phyloP scores from a whole-genome alignment of 2,329 filamentous ascomycete species.

The Trichoderma sp. region DNA sequence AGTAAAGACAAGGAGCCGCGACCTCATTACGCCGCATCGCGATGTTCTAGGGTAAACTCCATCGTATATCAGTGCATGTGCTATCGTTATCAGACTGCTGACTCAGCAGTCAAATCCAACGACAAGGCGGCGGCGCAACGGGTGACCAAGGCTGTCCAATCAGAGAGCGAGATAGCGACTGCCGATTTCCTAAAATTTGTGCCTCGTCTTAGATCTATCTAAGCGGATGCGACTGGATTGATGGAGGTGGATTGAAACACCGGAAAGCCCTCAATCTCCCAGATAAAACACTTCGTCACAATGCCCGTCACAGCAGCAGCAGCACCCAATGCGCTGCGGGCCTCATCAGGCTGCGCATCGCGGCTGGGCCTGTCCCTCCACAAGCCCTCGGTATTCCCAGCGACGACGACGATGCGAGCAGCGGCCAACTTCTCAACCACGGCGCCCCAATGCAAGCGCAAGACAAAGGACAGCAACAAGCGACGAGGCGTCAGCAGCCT shows the following conservation, averaged over 20 bases:
- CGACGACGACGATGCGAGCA: conserved; percentile 29
- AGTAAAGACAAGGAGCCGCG: not conserved
- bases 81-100: not conserved
- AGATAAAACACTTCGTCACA: not conserved
- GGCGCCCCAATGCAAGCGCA: conserved; percentile 52
- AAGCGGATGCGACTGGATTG: not conserved
- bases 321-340: conserved; percentile 37
- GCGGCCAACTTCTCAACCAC: conserved; percentile 59
- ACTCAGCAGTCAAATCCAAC: conserved; percentile 20
- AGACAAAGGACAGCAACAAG: conserved; percentile 73
- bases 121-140: conserved; percentile 8
- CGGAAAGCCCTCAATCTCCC: not conserved
- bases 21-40: not conserved
- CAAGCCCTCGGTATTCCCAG: conserved; percentile 1
- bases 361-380: conserved; percentile 22
- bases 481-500: conserved; percentile 81
- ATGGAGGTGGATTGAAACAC: not conserved
- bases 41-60: not conserved
- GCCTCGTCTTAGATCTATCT: conserved; percentile 25
- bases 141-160: conserved; percentile 14
- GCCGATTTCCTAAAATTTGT: conserved; percentile 28
- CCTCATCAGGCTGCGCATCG: conserved; percentile 35
- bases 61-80: not conserved
- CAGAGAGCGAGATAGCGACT: not conserved
- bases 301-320: conserved; percentile 37